Evolutionary conservation across 345 rosid genomes (phyloP).

Genomic region (Euphorbia pulcherrima): DNA sequence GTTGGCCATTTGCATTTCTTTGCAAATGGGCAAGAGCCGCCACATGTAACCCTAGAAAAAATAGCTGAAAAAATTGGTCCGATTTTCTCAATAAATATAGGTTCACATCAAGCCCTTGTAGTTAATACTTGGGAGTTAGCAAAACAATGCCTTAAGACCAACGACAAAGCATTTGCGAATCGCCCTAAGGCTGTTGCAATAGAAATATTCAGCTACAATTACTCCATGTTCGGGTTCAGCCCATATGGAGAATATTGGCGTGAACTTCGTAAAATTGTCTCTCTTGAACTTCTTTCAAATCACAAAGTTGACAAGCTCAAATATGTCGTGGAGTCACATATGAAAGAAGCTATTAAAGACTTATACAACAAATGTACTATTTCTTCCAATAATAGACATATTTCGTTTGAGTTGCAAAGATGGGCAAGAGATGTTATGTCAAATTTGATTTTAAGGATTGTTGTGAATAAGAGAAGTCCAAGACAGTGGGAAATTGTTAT

Average conservation of each 20-base stretch:
- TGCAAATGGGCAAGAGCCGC: not conserved
- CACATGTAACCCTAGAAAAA: not conserved
- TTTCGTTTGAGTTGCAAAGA: conserved; percentile 29
- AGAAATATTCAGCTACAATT: conserved; percentile 13
- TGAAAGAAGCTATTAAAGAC: not conserved
- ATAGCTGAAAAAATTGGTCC: conserved; percentile 17
- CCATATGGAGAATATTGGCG: conserved; percentile 22
- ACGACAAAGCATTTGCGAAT: conserved; percentile 12
- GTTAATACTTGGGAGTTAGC: conserved; percentile 5
- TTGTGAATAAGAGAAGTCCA: conserved; percentile 25
- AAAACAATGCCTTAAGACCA: conserved; percentile 1
- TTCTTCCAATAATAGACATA: not conserved
- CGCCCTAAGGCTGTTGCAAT: conserved; percentile 2
- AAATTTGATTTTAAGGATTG: conserved; percentile 25
- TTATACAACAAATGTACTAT: conserved; percentile 7
- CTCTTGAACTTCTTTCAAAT: conserved; percentile 19
- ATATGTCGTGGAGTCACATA: conserved; percentile 1
- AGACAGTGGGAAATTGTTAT: conserved; percentile 8
- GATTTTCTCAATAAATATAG: conserved; percentile 13
- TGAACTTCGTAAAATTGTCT: conserved; percentile 15
- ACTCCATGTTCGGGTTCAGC: conserved; percentile 8
- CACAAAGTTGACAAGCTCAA: conserved; percentile 18
- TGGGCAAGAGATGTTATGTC: conserved; percentile 30
- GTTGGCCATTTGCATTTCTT: conserved; percentile 16
- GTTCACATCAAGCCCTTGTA: not conserved